Conservation (phyloP, 495 filamentous ascomycete species). For the Aspergillus bridgeri region DNA sequence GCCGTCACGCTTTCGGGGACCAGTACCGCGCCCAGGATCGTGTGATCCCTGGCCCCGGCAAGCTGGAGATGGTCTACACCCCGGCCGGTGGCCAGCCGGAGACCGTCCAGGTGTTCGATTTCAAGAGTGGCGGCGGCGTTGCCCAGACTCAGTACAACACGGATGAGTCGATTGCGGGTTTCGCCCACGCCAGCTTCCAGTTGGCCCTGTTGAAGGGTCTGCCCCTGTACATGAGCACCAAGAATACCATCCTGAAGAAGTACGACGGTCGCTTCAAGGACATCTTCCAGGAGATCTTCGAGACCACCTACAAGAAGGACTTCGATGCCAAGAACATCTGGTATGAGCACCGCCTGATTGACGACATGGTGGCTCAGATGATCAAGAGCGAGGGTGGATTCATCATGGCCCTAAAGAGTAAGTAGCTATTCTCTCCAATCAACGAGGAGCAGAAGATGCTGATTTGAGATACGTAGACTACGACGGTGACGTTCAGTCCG, state of each 20-base stretch:
- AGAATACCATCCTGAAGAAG: slow-evolving; percentile 98
- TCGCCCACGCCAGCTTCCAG: slow-evolving; percentile 95
- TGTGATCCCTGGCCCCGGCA: slow-evolving; percentile 76
- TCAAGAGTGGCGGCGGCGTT: slow-evolving; percentile 77
- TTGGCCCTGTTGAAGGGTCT: slow-evolving; percentile 80
- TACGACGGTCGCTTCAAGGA: slow-evolving; percentile 99
- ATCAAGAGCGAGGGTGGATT: slow-evolving; percentile 95
- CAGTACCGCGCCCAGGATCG: slow-evolving; percentile 95
- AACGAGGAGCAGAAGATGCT: background rate
- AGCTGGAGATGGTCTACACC: slow-evolving; percentile 90
- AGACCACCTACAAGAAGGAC: slow-evolving; percentile 76
- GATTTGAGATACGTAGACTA: slow-evolving; percentile 62
- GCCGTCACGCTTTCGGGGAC: slow-evolving; percentile 96
- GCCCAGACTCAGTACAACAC: slow-evolving; percentile 98
- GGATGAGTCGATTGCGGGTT: slow-evolving; percentile 86
- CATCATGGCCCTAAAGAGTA: slow-evolving; percentile 97
- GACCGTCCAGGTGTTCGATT: slow-evolving; percentile 85
- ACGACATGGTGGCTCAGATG: slow-evolving; percentile 99
- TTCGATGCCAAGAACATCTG: slow-evolving; percentile 92
- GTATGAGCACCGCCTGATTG: slow-evolving; percentile 98
- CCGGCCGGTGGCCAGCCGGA: slow-evolving; percentile 78
- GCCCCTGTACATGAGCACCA: slow-evolving; percentile 97
- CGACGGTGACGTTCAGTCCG: slow-evolving; percentile 98
- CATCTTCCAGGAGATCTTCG: slow-evolving; percentile 97
- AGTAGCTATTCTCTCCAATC: slow-evolving; percentile 24